These are phyloP conservation scores for Lentinus tigrinus DNA, from an alignment of 768 basidiomycete species.

Conservation along the genomic window DNA sequence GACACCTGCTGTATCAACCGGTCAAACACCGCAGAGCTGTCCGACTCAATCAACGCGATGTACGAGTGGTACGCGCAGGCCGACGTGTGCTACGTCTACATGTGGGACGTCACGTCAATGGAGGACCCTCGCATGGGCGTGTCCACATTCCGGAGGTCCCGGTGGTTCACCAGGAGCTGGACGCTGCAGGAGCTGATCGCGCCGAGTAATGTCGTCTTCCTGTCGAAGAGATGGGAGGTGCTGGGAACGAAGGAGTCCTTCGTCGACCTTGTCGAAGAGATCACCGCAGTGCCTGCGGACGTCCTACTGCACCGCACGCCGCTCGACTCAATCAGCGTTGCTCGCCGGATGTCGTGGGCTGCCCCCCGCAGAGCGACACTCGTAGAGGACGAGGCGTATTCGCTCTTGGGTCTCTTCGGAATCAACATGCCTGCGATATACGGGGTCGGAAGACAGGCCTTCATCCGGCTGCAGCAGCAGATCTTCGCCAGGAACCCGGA, in stretches of 20 bases:
- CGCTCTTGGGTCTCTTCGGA: conserved; percentile 16
- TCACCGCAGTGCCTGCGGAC: conserved; percentile 1
- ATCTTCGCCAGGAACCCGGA: conserved; percentile 4
- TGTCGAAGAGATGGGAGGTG: conserved; percentile 2
- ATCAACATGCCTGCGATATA: conserved; percentile 7
- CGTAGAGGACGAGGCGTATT: conserved; percentile 15
- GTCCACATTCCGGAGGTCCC: not conserved
- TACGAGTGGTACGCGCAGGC: conserved; percentile 4
- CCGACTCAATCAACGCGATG: conserved; percentile 14
- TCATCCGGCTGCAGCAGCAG: conserved; percentile 9
- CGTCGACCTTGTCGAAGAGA: conserved; percentile 2
- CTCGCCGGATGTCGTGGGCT: conserved; percentile 14
- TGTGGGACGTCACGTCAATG: conserved; percentile 1
- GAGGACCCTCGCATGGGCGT: not conserved
- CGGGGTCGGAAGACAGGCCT: conserved; percentile 9
- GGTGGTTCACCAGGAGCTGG: conserved; percentile 9
- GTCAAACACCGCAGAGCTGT: conserved; percentile 8
- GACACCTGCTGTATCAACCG: conserved; percentile 16
- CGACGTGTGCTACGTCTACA: conserved; percentile 9
- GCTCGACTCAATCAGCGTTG: conserved; percentile 2
- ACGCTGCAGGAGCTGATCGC: conserved; percentile 16
- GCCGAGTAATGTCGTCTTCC: conserved; percentile 7
- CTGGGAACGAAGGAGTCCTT: conserved; percentile 4
- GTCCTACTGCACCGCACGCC: conserved; percentile 6
- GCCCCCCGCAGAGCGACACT: conserved; percentile 3